Evolutionary conservation across 2,329 filamentous ascomycete genomes (phyloP).

Genomic region (Nothophaeocryptopus gaeumannii): DNA sequence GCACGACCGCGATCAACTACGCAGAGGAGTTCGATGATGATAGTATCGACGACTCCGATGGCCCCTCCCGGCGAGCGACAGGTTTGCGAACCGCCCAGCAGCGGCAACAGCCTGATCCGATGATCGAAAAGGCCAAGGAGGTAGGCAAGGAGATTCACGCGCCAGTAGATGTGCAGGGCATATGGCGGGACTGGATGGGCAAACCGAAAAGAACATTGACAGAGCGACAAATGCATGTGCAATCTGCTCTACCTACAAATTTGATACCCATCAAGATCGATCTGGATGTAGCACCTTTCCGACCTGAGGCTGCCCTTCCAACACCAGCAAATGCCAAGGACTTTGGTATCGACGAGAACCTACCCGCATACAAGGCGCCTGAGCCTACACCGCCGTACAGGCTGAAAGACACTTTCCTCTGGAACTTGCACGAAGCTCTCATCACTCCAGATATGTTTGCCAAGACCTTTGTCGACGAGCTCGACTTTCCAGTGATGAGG

Average conservation of each 20-base stretch:
- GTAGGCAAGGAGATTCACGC: constrained; percentile 75
- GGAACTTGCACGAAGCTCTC: constrained; percentile 93
- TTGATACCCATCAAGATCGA: constrained; percentile 96
- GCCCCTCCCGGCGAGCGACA: constrained; percentile 62
- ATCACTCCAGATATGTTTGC: constrained; percentile 96
- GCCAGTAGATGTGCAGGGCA: constrained; percentile 81
- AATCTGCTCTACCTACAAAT: constrained; percentile 77
- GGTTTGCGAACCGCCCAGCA: constrained; percentile 79
- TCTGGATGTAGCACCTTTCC: constrained; percentile 79
- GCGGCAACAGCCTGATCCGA: constrained; percentile 59
- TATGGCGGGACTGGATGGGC: constrained; percentile 95
- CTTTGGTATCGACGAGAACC: constrained; percentile 64
- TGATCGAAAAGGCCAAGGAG: constrained; percentile 62
- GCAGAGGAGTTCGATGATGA: constrained; percentile 93
- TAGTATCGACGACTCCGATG: constrained; percentile 72
- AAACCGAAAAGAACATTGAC: constrained; percentile 57
- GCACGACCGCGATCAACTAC: constrained; percentile 95
- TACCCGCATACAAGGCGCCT: constrained; percentile 74
- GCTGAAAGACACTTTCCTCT: constrained; percentile 91
- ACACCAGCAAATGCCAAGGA: constrained; percentile 58
- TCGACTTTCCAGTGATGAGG: constrained; percentile 77
- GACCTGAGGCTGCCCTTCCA: constrained; percentile 63
- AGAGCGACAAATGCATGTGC: constrained; percentile 60
- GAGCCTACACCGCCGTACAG: constrained; percentile 81
- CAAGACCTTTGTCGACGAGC: constrained; percentile 81